phyloP scores from a whole-genome alignment of 2,329 filamentous ascomycete species.

The Allantophomopsis lycopodina region DNA sequence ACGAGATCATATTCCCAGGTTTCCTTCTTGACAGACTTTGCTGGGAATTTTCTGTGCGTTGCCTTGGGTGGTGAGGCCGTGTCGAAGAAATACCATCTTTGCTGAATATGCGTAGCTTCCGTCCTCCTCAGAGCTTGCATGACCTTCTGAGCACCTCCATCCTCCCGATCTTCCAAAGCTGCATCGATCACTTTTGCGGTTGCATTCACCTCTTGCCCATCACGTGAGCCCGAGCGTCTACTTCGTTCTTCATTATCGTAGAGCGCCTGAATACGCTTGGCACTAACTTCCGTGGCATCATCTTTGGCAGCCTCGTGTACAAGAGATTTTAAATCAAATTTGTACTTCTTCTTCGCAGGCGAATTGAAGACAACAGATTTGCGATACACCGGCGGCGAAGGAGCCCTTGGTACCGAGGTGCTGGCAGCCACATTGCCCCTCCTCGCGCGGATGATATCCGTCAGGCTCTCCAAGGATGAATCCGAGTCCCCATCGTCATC shows the following conservation, averaged over 20 bases:
- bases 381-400: slow-evolving; percentile 6
- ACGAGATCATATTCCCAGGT: slow-evolving; percentile 20
- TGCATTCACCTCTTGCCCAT: slow-evolving; percentile 1
- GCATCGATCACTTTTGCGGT: slow-evolving; percentile 26
- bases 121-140: slow-evolving; percentile 44
- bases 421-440: slow-evolving; percentile 4
- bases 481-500: slow-evolving; percentile 52
- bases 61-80: neutral
- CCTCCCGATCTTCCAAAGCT: slow-evolving; percentile 26
- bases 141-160: slow-evolving; percentile 28
- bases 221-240: slow-evolving; percentile 1
- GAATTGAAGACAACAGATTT: slow-evolving; percentile 28
- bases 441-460: slow-evolving; percentile 8
- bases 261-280: slow-evolving; percentile 22
- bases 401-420: neutral
- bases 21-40: neutral
- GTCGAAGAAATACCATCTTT: slow-evolving; percentile 43
- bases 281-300: slow-evolving; percentile 42
- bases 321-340: slow-evolving; percentile 49
- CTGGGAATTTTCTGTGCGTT: too few species aligned
- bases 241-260: slow-evolving; percentile 16
- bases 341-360: slow-evolving; percentile 38
- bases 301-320: slow-evolving; percentile 45
- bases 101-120: slow-evolving; percentile 38
- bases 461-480: slow-evolving; percentile 36